Conservation (phyloP, 2,329 filamentous ascomycete species). For the Aspergillaceae sp. region DNA sequence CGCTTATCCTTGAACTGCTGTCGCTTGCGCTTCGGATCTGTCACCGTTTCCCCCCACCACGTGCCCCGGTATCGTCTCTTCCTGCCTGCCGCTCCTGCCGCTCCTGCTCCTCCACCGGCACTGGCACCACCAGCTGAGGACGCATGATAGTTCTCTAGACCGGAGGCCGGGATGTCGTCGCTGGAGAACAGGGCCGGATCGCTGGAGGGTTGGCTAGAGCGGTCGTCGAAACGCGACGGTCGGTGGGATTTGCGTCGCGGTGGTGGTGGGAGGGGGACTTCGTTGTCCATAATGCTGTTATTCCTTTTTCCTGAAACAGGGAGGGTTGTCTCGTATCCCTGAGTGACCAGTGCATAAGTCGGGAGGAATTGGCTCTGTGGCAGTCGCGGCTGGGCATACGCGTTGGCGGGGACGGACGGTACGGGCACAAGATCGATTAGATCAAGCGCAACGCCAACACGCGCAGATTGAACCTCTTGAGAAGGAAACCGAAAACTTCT, state of each 20-base stretch:
- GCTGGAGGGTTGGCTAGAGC: conserved; percentile 32
- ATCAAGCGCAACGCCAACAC: too few relatives aligned
- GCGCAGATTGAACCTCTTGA: too few relatives aligned
- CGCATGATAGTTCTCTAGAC: conserved; percentile 36
- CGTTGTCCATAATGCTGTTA: conserved; percentile 25
- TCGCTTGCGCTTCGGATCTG: conserved; percentile 30
- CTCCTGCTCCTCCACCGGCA: conserved; percentile 24
- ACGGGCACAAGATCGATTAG: too few relatives aligned
- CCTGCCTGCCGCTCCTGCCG: conserved; percentile 22
- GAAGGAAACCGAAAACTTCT: too few relatives aligned
- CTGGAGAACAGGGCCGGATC: conserved; percentile 42
- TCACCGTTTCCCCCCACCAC: conserved; percentile 36
- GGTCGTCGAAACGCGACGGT: conserved; percentile 26
- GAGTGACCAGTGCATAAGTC: background rate
- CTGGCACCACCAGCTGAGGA: conserved; percentile 10
- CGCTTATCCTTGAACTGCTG: conserved; percentile 37
- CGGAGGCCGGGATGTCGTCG: conserved; percentile 39
- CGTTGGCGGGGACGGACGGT: background rate
- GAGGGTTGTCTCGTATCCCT: background rate
- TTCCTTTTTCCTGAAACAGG: background rate
- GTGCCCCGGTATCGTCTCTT: conserved; percentile 39
- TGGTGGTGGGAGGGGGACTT: conserved; percentile 31
- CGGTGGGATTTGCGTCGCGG: conserved; percentile 23
- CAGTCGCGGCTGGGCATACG: background rate
- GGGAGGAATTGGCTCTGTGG: background rate